Percentiles rank a stretch among this genome's conserved stretches.
Evolutionary conservation across 352 stramenopile genomes (phyloP).

Genomic region (Elongisporangium prolatum): DNA sequence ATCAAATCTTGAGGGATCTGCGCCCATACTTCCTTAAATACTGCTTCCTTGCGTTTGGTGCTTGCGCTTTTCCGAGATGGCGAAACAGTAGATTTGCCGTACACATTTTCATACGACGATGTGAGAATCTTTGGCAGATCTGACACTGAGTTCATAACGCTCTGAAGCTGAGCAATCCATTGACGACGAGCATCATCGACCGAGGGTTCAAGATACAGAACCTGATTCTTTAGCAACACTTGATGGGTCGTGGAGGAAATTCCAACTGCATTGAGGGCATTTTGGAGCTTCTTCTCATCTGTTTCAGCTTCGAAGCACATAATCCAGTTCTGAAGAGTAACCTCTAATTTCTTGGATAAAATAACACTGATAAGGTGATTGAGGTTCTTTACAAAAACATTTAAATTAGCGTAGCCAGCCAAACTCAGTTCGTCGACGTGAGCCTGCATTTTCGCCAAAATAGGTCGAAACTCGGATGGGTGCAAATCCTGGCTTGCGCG

Average conservation of each 20-base stretch:
- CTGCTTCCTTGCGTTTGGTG: conserved; percentile 50
- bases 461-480: conserved; percentile 32
- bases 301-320: conserved; percentile 50
- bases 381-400: conserved; percentile 89
- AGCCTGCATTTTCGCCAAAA: conserved; percentile 88
- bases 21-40: conserved; percentile 67
- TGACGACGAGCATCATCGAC: conserved; percentile 88
- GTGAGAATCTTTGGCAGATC: conserved; percentile 89
- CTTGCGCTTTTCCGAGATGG: conserved; percentile 54
- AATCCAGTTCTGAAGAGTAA: conserved; percentile 63
- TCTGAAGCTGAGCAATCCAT: conserved; percentile 92
- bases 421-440: conserved; percentile 94
- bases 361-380: conserved; percentile 86
- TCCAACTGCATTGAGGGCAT: conserved; percentile 34
- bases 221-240: conserved; percentile 96
- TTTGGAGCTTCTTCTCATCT: conserved; percentile 57
- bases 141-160: conserved; percentile 92
- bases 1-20: conserved; percentile 62
- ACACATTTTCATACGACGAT: conserved; percentile 86
- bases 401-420: conserved; percentile 92
- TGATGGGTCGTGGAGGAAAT: conserved; percentile 75
- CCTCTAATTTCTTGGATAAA: conserved; percentile 74
- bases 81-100: conserved; percentile 49
- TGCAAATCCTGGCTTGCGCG: conserved; percentile 54
- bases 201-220: conserved; percentile 94